These are phyloP conservation scores for Anthoceros angustus DNA, from an alignment of 225 moss, liverwort and hornwort genomes.

Conservation along the genomic window DNA sequence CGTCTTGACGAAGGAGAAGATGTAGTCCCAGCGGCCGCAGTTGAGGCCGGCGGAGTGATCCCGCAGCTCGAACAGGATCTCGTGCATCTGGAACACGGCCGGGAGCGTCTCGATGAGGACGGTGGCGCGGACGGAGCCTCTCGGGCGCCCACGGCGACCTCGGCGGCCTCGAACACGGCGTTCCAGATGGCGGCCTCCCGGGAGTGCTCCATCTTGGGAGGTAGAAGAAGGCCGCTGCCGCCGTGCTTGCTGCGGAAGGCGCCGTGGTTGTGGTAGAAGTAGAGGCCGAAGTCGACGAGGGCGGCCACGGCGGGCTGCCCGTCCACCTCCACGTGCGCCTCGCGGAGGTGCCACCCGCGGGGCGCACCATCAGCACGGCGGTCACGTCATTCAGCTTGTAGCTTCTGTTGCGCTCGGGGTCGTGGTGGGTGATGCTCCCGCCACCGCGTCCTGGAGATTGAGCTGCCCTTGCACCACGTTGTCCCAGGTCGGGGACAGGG, in stretches of 20 bases:
- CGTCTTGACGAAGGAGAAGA: constrained; percentile 84
- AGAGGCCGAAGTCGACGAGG: constrained; percentile 61
- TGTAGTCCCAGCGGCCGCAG: constrained; percentile 83
- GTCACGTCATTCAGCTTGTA: constrained; percentile 51
- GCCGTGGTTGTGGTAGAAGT: constrained; percentile 56
- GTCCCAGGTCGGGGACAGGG: constrained; percentile 66
- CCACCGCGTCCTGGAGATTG: constrained; percentile 46
- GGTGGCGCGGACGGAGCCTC: constrained; percentile 51
- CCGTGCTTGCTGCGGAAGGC: constrained; percentile 43
- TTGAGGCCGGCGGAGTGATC: constrained; percentile 69
- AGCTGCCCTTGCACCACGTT: constrained; percentile 51
- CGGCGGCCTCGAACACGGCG: constrained; percentile 49
- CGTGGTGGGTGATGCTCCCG: constrained; percentile 38
- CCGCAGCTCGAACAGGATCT: constrained; percentile 63
- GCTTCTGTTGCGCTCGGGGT: constrained; percentile 37
- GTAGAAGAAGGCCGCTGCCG: constrained; percentile 61
- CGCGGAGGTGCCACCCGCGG: constrained; percentile 64
- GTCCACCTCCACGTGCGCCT: constrained; percentile 62
- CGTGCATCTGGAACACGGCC: constrained; percentile 85
- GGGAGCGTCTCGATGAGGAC: constrained; percentile 74
- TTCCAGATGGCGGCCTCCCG: constrained; percentile 74
- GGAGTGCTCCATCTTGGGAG: constrained; percentile 80
- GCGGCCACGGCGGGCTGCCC: constrained; percentile 59
- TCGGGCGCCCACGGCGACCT: constrained; percentile 35
- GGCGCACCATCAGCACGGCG: constrained; percentile 48